Percentiles rank a stretch among this genome's conserved stretches.
These are phyloP conservation scores for Fusarium sp. DNA, from an alignment of 2,329 filamentous ascomycete species.

Conservation along the genomic window DNA sequence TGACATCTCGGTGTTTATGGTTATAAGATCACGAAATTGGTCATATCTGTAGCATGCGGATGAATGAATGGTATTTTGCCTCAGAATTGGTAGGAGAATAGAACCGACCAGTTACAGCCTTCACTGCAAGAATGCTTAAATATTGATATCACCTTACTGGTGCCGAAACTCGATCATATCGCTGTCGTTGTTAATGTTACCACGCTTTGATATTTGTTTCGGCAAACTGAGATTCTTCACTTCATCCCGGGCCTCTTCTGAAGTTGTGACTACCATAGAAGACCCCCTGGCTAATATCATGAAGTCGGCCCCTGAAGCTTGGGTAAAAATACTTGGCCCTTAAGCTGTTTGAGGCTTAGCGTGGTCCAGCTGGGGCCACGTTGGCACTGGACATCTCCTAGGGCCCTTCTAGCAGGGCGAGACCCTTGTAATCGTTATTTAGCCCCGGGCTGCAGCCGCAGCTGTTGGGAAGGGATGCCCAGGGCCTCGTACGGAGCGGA, in stretches of 20 bases:
- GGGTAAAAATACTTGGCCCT: constrained; percentile 22
- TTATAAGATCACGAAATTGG: constrained; percentile 16
- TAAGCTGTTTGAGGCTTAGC: constrained; percentile 26
- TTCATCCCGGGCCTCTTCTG: neutral
- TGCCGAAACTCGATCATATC: neutral
- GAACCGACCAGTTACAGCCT: neutral
- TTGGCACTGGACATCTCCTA: constrained; percentile 23
- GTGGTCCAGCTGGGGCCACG: constrained; percentile 33
- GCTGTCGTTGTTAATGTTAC: neutral
- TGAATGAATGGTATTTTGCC: constrained; percentile 3
- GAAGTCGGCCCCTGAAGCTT: constrained; percentile 29
- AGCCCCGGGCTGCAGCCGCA: constrained; percentile 10
- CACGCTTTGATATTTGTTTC: neutral
- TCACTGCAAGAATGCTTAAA: neutral
- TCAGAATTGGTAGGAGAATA: neutral
- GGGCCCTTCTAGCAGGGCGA: constrained; percentile 3
- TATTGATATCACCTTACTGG: neutral
- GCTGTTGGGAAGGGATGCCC: constrained; percentile 17
- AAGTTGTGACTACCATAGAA: neutral
- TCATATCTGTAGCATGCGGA: neutral
- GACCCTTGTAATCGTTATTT: constrained; percentile 29
- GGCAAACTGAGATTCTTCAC: neutral
- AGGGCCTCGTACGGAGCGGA: constrained; percentile 26
- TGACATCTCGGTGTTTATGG: neutral
- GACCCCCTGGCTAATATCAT: constrained; percentile 23